A percentile compares a stretch with the other conserved stretches of the same genome.
These are phyloP conservation scores for Symbiodinium pilosum DNA, from an alignment of 73 alveolate genomes.

Conservation along the genomic window DNA sequence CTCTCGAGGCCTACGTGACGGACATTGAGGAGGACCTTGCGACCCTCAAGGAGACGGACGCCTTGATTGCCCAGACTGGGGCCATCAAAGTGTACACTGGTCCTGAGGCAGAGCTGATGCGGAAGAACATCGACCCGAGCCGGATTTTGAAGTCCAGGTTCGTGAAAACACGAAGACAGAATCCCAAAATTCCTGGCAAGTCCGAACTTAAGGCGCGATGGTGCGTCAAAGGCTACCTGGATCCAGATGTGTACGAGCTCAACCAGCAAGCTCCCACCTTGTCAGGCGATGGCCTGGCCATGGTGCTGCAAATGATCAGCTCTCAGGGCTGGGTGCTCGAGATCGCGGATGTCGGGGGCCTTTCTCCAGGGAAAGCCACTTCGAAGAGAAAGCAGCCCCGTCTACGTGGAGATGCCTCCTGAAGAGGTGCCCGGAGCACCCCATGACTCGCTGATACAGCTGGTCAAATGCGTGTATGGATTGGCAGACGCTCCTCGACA, in stretches of 20 bases:
- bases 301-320: conserved; percentile 1
- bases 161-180: not conserved
- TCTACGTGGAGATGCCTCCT: not conserved
- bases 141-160: not conserved
- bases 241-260: not conserved
- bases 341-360: conserved; percentile 20
- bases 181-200: not conserved
- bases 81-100: not conserved
- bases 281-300: not conserved
- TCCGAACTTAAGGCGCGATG: not conserved
- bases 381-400: not conserved
- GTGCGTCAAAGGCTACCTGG: not conserved
- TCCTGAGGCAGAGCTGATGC: not conserved
- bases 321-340: not conserved
- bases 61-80: too few species aligned
- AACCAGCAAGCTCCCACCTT: not conserved
- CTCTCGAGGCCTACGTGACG: not conserved
- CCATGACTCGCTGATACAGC: not conserved
- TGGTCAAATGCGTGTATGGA: not conserved
- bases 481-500: not conserved
- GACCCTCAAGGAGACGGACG: not conserved
- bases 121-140: not conserved
- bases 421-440: not conserved
- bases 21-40: not conserved
- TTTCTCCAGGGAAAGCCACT: conserved; percentile 1